Base-by-base conservation (phyloP, 83 land plant genomes). In the Larix sibirica region DNA sequence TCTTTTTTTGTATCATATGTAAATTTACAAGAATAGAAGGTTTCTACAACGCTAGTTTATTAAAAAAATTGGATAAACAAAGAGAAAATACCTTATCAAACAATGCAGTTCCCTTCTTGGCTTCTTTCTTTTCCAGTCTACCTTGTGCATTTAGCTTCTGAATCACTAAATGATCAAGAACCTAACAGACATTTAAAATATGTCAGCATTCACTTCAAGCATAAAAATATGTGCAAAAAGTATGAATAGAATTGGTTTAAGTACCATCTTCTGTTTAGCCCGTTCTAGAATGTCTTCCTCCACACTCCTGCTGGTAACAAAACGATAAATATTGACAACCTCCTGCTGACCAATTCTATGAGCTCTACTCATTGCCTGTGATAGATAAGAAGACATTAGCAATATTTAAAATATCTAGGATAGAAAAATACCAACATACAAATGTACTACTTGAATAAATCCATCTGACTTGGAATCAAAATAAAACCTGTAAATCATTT, bases 261-360 rank as follows among this genome's bases (percentile, higher is more conserved):
- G 23, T 83, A 96, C 99, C 99, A 97, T 97, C 77, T 97, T 97
- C 70, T 95, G 91, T 84, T 97, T 95, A 20, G 99, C 99, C 40
- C 98, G 93, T 85, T 97, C 98, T 83, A 95, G 80, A 59, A 98
- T 98, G 71, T 98, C 97, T 83, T 98, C 99, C 89, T 98, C 99
- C 20, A 98, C 99, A 87, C 99, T 98, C 79, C 86, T 92, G 87
- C 99, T 96, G 56, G 95, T 98, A 50, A 98, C 99, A 89, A 98
- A 98, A n/a, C 99, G 88, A 69, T 98, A 98, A 24, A 98, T 95
- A 88, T 98, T 98, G 71, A 98, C 99, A 38, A 96, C 98, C 26
- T 97, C 99, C 80, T 90, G 97, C 82, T 96, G 99, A n/a, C 99
- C 99, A 69, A 98, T 98, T 79, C 99, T 91, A 86, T 98, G 99